These are phyloP conservation scores for Hirsutella rhossiliensis DNA, from an alignment of 2,329 filamentous ascomycete species.

Conservation along the genomic window DNA sequence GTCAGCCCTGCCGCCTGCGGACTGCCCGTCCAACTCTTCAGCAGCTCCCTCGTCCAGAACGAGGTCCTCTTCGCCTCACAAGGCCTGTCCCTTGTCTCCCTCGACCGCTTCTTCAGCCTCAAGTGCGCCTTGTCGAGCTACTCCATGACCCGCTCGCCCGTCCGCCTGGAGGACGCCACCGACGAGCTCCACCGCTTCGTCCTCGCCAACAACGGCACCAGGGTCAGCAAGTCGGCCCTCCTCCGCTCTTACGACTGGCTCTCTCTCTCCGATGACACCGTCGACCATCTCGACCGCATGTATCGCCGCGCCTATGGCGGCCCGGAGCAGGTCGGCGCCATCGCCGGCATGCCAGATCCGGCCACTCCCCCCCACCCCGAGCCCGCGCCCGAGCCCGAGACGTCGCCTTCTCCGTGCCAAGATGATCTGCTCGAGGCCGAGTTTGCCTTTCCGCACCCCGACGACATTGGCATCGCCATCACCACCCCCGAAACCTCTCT, in stretches of 20 bases:
- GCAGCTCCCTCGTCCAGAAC: slow-evolving; percentile 45
- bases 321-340: slow-evolving; percentile 28
- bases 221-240: slow-evolving; percentile 38
- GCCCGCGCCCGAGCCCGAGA: slow-evolving; percentile 5
- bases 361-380: background rate
- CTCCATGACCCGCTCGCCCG: slow-evolving; percentile 28
- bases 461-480: slow-evolving; percentile 12
- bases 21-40: slow-evolving; percentile 38
- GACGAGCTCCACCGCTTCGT: slow-evolving; percentile 50
- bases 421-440: slow-evolving; percentile 11
- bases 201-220: slow-evolving; percentile 36
- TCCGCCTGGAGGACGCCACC: slow-evolving; percentile 46
- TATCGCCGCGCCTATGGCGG: slow-evolving; percentile 46
- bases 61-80: slow-evolving; percentile 48
- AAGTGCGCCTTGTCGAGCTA: slow-evolving; percentile 49
- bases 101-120: slow-evolving; percentile 54
- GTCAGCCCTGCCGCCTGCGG: slow-evolving; percentile 29
- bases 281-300: slow-evolving; percentile 42
- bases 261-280: slow-evolving; percentile 34
- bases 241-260: slow-evolving; percentile 45
- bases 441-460: slow-evolving; percentile 6
- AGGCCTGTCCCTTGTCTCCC: slow-evolving; percentile 44
- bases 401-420: background rate
- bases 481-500: slow-evolving; percentile 10
- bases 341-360: slow-evolving; percentile 23